Base-by-base conservation (phyloP, 768 basidiomycete genomes). In the Gloeopeniophorella convolvens region DNA sequence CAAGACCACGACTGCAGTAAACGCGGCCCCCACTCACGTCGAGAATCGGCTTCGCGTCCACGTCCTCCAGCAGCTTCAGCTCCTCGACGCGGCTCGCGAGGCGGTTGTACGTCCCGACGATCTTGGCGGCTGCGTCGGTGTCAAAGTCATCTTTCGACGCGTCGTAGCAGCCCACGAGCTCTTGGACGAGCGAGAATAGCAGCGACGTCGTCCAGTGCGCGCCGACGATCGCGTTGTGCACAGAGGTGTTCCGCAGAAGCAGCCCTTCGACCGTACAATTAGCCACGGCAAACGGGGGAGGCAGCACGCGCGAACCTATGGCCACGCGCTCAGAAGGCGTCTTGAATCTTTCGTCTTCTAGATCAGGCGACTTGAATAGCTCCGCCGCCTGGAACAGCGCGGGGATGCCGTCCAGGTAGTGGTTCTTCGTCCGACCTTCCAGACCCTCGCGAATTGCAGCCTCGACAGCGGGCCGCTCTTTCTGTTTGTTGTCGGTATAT, bases 361-460 rank as follows among this genome's bases (percentile, higher is more conserved):
- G 41, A 13, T 59, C 60, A 9, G 73, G 70, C 26, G 65, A 58
- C 43, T 61, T 60, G 13, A 84, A 51, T 13, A 78, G 45, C 8
- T 70, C 69, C 0, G 75, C 70, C 5, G 82, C 83, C 13, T 68
- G 63, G 62, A 83, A 90, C 2, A 86, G 72, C 1, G 71, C 66
- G 3, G 85, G 86, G 36, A 88, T 78, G 16, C 86, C 90, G 60
- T 85, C 86, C 15, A 87, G 66, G 55, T 79, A 89, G 60, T 88
- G 82, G 54, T 85, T 80, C 59, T 86, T 84, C 16, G 75, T 72
- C 9, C 89, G 88, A 21, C 90, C 73, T 64, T 94, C 97, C 50
- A 96, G 66, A 5, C 88, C 87, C 40, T 95, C 89, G 41, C 86
- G 77, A 28, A 97, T 75, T 24, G 83, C 82, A 26, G 79, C 78